A percentile compares a stretch with the other conserved stretches of the same genome.
Conservation (phyloP, 1,284 basidiomycete species). For the Rhodotorula sp. region DNA sequence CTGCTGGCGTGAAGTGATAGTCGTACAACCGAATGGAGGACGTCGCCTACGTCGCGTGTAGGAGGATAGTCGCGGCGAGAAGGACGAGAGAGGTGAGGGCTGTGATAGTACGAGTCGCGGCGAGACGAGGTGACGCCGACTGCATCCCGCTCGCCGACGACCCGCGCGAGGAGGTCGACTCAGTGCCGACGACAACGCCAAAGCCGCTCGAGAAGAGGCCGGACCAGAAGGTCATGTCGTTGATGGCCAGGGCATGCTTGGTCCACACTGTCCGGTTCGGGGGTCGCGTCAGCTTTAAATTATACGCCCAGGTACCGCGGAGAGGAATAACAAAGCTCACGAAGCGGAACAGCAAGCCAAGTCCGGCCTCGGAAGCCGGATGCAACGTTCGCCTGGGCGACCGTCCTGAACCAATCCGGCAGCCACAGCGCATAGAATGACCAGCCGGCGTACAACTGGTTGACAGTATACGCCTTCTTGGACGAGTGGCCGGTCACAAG, state of each 20-base stretch:
- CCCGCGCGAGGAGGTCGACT: neutral
- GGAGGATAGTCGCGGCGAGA: neutral
- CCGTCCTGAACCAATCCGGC: slow-evolving; percentile 23
- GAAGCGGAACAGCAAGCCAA: slow-evolving; percentile 26
- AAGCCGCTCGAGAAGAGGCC: slow-evolving; percentile 12
- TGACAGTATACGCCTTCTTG: slow-evolving; percentile 11
- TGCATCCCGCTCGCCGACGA: neutral
- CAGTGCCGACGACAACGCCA: slow-evolving; percentile 11
- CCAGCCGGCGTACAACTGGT: slow-evolving; percentile 20
- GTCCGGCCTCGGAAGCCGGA: slow-evolving; percentile 16
- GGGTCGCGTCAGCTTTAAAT: too few relatives aligned
- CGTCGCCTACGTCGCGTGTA: too few relatives aligned
- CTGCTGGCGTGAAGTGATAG: too few relatives aligned
- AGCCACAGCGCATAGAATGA: slow-evolving; percentile 27
- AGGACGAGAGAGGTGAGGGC: neutral
- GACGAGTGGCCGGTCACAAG: slow-evolving; percentile 21
- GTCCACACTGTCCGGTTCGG: slow-evolving; percentile 16
- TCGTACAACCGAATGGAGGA: too few relatives aligned
- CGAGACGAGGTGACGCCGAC: too few relatives aligned
- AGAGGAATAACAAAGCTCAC: slow-evolving; percentile 3
- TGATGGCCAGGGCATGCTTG: slow-evolving; percentile 16
- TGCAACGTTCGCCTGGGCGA: slow-evolving; percentile 14
- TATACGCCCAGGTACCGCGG: neutral
- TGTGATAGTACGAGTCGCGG: neutral
- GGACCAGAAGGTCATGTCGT: slow-evolving; percentile 26